phyloP scores from a whole-genome alignment of 2,329 filamentous ascomycete species.

The Blumeriella jaapii region DNA sequence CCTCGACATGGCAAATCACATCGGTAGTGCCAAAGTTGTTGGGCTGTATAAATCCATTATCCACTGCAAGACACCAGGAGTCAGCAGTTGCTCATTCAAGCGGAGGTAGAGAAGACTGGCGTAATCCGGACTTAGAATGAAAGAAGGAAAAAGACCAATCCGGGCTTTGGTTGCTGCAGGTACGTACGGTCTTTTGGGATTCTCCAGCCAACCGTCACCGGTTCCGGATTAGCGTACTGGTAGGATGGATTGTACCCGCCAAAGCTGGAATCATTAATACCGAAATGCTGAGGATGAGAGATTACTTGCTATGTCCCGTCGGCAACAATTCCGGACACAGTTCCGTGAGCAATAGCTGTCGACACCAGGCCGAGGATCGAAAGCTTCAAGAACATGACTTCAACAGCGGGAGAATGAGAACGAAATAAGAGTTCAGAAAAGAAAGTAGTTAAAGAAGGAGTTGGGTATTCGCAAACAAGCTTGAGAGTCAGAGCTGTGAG shows the following conservation, averaged over 20 bases:
- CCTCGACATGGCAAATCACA: constrained; percentile 52
- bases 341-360: constrained; percentile 20
- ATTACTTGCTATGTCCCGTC: constrained; percentile 22
- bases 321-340: constrained; percentile 21
- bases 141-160: too few species aligned
- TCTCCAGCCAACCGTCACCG: constrained; percentile 42
- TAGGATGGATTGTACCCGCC: constrained; percentile 24
- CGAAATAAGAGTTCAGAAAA: not conserved
- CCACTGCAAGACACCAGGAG: too few species aligned
- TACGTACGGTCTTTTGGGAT: constrained; percentile 34
- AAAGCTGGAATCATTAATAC: constrained; percentile 24
- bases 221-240: constrained; percentile 27
- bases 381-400: constrained; percentile 13
- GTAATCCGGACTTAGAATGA: too few species aligned
- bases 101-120: too few species aligned
- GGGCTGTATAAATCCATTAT: constrained; percentile 41
- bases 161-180: too few species aligned
- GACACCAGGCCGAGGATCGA: constrained; percentile 14
- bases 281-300: not conserved
- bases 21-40: constrained; percentile 35
- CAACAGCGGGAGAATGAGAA: not conserved
- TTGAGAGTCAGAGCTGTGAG: too few species aligned
- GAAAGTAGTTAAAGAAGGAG: not conserved
- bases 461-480: not conserved
- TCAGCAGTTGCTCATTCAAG: too few species aligned